Percentiles rank a stretch among this genome's conserved stretches.
phyloP scores from a whole-genome alignment of 768 basidiomycete genomes.

The Hysterangium stoloniferum region DNA sequence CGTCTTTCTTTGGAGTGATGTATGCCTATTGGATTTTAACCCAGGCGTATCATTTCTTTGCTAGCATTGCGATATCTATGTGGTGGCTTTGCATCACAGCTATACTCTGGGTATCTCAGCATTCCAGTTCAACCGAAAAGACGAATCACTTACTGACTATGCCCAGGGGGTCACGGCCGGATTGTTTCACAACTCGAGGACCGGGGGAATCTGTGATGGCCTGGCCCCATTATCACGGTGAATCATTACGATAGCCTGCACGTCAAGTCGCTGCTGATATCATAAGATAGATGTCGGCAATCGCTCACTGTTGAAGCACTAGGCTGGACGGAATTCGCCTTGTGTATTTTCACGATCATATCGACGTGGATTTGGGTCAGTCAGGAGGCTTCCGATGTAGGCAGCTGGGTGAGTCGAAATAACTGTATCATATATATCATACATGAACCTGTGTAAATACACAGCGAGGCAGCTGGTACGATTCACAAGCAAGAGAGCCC shows the following conservation, averaged over 20 bases:
- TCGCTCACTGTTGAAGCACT: slow-evolving; percentile 65
- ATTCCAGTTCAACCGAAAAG: not conserved
- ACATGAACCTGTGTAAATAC: not conserved
- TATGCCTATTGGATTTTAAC: slow-evolving; percentile 68
- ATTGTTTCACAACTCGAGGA: slow-evolving; percentile 55
- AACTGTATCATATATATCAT: too few relatives aligned
- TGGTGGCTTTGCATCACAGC: slow-evolving; percentile 62
- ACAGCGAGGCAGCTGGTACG: not conserved
- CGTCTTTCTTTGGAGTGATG: slow-evolving; percentile 57
- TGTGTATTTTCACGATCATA: slow-evolving; percentile 48
- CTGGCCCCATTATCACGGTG: slow-evolving; percentile 46
- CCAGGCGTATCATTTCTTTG: slow-evolving; percentile 57
- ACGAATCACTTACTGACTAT: not conserved
- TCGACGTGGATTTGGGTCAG: slow-evolving; percentile 49
- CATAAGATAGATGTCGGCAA: slow-evolving; percentile 50
- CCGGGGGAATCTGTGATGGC: slow-evolving; percentile 51
- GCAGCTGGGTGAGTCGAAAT: slow-evolving; percentile 33
- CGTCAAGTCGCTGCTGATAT: not conserved
- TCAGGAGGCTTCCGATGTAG: slow-evolving; percentile 22
- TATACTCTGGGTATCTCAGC: slow-evolving; percentile 53
- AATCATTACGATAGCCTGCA: slow-evolving; percentile 14
- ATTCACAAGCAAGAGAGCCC: not conserved
- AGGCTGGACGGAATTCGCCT: slow-evolving; percentile 67
- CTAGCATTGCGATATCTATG: slow-evolving; percentile 72
- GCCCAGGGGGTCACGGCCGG: slow-evolving; percentile 59